A percentile compares a stretch with the other conserved stretches of the same genome.
Evolutionary conservation across 1,284 basidiomycete species (phyloP).

Genomic region (Cryptococcus deneoformans): DNA sequence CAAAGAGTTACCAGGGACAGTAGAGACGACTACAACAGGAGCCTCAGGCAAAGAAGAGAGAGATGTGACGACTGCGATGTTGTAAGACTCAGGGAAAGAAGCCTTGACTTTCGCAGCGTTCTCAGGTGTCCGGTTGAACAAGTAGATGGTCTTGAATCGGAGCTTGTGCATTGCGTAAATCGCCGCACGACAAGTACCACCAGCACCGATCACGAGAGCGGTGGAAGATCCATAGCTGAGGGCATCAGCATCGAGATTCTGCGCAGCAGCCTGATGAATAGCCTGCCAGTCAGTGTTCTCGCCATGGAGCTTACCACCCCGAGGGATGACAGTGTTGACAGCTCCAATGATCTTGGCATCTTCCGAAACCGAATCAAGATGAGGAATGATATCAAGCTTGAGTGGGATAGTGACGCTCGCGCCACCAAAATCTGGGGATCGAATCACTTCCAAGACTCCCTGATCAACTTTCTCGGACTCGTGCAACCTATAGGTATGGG

Average conservation of each 20-base stretch:
- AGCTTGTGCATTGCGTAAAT: constrained; percentile 78
- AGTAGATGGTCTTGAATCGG: constrained; percentile 66
- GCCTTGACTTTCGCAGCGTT: constrained; percentile 68
- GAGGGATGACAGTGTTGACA: constrained; percentile 83
- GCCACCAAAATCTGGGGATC: constrained; percentile 78
- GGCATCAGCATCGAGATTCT: constrained; percentile 37
- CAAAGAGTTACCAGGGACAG: constrained; percentile 75
- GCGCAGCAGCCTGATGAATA: constrained; percentile 59
- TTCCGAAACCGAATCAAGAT: constrained; percentile 71
- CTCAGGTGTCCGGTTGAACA: constrained; percentile 75
- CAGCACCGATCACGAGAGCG: constrained; percentile 83
- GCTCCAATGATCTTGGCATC: constrained; percentile 83
- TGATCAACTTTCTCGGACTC: constrained; percentile 70
- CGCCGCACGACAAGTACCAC: constrained; percentile 88
- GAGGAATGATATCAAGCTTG: constrained; percentile 80
- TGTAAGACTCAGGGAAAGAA: constrained; percentile 63
- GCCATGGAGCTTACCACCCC: constrained; percentile 59
- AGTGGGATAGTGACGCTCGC: constrained; percentile 94
- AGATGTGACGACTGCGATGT: constrained; percentile 57
- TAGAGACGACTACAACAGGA: constrained; percentile 75
- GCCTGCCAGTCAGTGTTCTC: constrained; percentile 95
- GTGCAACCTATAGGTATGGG: constrained; percentile 72
- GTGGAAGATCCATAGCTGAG: constrained; percentile 49
- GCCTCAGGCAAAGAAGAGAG: constrained; percentile 59
- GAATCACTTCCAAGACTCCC: constrained; percentile 62